Evolutionary conservation across 176 grass and related monocot genomes (phyloP).

Genomic region (Juncus inflexus): DNA sequence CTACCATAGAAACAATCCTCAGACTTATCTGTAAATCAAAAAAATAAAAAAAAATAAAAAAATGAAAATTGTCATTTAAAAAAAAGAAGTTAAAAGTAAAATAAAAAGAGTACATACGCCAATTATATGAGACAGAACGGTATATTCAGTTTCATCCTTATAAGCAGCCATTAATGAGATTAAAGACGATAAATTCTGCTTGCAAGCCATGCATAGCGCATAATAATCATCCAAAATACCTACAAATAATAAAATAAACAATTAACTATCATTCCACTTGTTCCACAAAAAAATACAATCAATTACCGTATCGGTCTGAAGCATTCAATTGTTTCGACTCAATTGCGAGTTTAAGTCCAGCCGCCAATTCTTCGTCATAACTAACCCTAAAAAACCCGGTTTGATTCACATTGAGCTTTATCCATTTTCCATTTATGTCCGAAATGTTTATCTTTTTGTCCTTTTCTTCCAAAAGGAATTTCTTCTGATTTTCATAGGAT

Average conservation of each 20-base stretch:
- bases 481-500: conserved; percentile 63
- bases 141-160: conserved; percentile 73
- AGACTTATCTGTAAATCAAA: conserved; percentile 51
- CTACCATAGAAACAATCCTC: conserved; percentile 42
- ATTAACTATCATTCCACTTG: not conserved
- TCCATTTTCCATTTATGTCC: conserved; percentile 49
- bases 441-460: conserved; percentile 46
- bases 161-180: conserved; percentile 69
- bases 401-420: conserved; percentile 91
- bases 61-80: conserved; percentile 7
- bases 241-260: conserved; percentile 14
- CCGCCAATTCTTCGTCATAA: conserved; percentile 75
- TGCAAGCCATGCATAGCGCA: conserved; percentile 82
- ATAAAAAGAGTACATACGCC: conserved; percentile 38
- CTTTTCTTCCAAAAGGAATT: conserved; percentile 63
- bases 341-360: conserved; percentile 59
- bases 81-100: conserved; percentile 1
- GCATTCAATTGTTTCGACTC: conserved; percentile 60
- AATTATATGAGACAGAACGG: conserved; percentile 58
- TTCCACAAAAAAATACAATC: not conserved
- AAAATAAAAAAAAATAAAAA: conserved; percentile 25
- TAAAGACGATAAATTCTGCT: conserved; percentile 67
- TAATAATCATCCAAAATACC: conserved; percentile 87
- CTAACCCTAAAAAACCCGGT: conserved; percentile 87
- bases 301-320: conserved; percentile 79